These are phyloP conservation scores for Eimeria acervulina DNA, from an alignment of 169 alveolate genomes.

Conservation along the genomic window DNA sequence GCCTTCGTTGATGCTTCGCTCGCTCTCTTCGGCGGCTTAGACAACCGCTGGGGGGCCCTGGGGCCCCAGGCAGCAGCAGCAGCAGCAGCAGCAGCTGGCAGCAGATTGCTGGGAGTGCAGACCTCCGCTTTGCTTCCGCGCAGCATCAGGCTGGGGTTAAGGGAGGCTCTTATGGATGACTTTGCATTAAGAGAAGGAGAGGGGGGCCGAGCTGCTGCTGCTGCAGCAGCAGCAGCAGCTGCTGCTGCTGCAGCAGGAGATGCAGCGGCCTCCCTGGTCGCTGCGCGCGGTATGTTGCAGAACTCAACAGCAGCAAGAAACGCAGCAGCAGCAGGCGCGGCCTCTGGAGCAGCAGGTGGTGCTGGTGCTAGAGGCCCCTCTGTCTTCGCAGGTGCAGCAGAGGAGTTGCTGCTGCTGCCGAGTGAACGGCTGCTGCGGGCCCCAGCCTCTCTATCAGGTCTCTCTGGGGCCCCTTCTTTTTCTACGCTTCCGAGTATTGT, in stretches of 20 bases:
- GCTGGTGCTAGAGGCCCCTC: neutral
- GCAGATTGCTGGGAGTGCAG: constrained; percentile 32
- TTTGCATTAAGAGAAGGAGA: neutral
- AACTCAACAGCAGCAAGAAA: neutral
- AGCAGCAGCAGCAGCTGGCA: constrained; percentile 1
- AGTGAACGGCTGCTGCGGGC: constrained; percentile 47
- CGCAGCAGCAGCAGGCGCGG: constrained; percentile 28
- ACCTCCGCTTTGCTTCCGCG: constrained; percentile 39
- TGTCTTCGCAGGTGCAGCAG: constrained; percentile 6
- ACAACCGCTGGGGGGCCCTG: constrained; percentile 42
- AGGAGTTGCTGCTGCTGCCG: constrained; percentile 72
- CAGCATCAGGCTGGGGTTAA: constrained; percentile 48
- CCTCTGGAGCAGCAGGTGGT: constrained; percentile 55
- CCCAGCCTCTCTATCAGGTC: constrained; percentile 30
- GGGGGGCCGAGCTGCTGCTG: constrained; percentile 1
- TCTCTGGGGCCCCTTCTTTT: neutral
- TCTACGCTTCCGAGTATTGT: neutral
- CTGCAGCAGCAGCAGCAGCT: neutral
- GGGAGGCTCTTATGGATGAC: constrained; percentile 55
- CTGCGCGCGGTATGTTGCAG: constrained; percentile 14
- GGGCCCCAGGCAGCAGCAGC: constrained; percentile 21
- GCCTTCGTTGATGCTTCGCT: constrained; percentile 58
- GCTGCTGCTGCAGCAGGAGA: neutral
- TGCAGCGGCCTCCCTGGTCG: constrained; percentile 8
- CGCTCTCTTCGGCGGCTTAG: constrained; percentile 35